Evolutionary conservation across 2,329 filamentous ascomycete species (phyloP), one percentile per base, ranked within the genome.

Genomic region (Fusarium acutatum): DNA sequence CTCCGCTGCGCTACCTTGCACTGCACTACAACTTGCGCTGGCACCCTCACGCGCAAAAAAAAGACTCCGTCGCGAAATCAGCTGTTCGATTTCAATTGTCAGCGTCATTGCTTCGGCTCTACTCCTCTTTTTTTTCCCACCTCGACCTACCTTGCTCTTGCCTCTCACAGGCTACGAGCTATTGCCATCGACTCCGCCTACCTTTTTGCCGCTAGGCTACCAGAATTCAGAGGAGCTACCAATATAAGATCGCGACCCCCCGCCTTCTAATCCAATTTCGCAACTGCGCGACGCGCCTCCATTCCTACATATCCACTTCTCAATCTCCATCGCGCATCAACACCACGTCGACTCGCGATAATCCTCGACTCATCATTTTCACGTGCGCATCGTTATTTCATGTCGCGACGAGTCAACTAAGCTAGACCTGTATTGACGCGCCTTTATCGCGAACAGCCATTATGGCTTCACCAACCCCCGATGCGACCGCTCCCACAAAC

Each of bases 401-500:
- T 84, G 83, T 82, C 79, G 80, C 81, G 74, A 73, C 76, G 69
- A 74, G 72, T 71, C 70, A 63, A 71, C 73, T 81, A 80, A 72
- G 60, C n/a, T 57, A 72, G 75, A 60, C 75, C 73, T 75, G 72
- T 66, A 71, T 64, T 73, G 66, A 69, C 77, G 77, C 79, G 75
- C 76, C 56, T 52, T 69, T 72, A 76, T 75, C 79, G 81, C 85
- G 82, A 82, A 86, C 85, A 83, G 85, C 86, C 84, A 84, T 84
- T 78, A 89, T 89, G 87, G 84, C 87, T 72, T 87, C 87, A 75
- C 84, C 86, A 70, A 81, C 80, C 50, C 80, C 84, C 69, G 83
- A 87, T 77, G 78, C 80, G 60, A 75, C 81, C 69, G 72, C 79
- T 74, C 74, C 58, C 14, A 37, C 49, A 30, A 43, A 81, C 78